Percentiles rank a stretch among this genome's conserved stretches.
Conservation (phyloP, 2,329 filamentous ascomycete genomes). For the Elsinoe perseae region DNA sequence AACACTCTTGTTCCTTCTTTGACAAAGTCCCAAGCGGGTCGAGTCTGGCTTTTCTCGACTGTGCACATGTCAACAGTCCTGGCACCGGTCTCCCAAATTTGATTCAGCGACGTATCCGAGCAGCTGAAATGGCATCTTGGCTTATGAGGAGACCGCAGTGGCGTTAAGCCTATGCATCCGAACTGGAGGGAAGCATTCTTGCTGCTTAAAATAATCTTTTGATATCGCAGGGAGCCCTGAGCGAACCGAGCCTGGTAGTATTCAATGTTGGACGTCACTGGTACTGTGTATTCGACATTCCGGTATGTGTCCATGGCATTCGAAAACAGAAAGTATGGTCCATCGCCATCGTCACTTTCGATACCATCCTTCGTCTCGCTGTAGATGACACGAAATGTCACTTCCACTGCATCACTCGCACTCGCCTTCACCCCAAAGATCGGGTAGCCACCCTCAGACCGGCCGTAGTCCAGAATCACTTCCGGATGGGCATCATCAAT, state of each 20-base stretch:
- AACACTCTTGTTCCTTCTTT: not conserved
- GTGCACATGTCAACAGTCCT: not conserved
- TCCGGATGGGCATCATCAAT: not conserved
- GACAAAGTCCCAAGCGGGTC: not conserved
- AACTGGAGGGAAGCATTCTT: not conserved
- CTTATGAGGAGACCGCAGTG: not conserved
- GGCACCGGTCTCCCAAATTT: not conserved
- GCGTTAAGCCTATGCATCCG: not conserved
- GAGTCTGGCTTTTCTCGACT: not conserved
- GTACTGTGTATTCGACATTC: not conserved
- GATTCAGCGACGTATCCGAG: not conserved
- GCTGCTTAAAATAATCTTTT: not conserved
- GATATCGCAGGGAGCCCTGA: not conserved
- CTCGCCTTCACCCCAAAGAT: not conserved
- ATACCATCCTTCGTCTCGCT: not conserved
- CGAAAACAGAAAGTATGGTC: constrained; percentile 3
- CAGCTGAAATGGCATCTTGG: not conserved
- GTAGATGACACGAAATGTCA: not conserved
- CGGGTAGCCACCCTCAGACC: not conserved
- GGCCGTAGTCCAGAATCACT: not conserved
- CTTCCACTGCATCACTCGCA: not conserved
- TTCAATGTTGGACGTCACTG: not conserved
- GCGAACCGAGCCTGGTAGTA: not conserved
- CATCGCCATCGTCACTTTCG: not conserved
- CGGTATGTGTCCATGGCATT: constrained; percentile 5